Evolutionary conservation across 768 basidiomycete genomes (phyloP).

Genomic region (Boletellus ananas): DNA sequence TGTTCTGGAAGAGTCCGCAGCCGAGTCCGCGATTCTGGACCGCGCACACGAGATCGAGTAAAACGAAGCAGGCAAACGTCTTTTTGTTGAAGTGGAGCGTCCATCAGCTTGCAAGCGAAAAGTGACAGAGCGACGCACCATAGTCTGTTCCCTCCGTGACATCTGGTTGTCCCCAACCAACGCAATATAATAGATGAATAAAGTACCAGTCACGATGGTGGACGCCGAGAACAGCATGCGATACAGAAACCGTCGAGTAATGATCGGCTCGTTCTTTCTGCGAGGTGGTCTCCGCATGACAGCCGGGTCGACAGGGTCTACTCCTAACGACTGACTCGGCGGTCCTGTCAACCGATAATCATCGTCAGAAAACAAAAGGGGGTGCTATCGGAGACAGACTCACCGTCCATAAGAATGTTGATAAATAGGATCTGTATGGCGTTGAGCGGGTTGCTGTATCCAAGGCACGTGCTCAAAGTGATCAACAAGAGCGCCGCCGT

Average conservation of each 20-base stretch:
- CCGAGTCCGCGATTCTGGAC: constrained; percentile 90
- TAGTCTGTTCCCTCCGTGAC: constrained; percentile 89
- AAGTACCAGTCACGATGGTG: constrained; percentile 84
- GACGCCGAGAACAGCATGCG: constrained; percentile 92
- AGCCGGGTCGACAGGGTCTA: constrained; percentile 91
- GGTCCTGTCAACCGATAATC: constrained; percentile 52
- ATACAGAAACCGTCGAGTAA: constrained; percentile 65
- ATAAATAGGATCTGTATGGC: constrained; percentile 99
- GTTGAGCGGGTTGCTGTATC: constrained; percentile 88
- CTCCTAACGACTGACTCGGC: constrained; percentile 92
- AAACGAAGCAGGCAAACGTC: constrained; percentile 97
- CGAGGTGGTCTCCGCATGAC: constrained; percentile 94
- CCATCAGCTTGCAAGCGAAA: background rate
- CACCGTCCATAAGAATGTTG: constrained; percentile 98
- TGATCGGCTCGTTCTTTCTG: constrained; percentile 86
- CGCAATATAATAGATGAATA: constrained; percentile 83
- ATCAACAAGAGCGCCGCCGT: constrained; percentile 94
- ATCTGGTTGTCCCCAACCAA: constrained; percentile 73
- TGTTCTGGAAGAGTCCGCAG: constrained; percentile 79
- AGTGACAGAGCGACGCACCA: constrained; percentile 55
- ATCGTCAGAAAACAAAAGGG: background rate
- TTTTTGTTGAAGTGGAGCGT: constrained; percentile 24
- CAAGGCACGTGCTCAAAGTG: constrained; percentile 87
- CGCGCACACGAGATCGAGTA: constrained; percentile 94
- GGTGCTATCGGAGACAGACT: constrained; percentile 14